A percentile compares a stretch with the other conserved stretches of the same genome.
Conservation (phyloP, 1,284 basidiomycete species). For the Sporisorium reilianum region DNA sequence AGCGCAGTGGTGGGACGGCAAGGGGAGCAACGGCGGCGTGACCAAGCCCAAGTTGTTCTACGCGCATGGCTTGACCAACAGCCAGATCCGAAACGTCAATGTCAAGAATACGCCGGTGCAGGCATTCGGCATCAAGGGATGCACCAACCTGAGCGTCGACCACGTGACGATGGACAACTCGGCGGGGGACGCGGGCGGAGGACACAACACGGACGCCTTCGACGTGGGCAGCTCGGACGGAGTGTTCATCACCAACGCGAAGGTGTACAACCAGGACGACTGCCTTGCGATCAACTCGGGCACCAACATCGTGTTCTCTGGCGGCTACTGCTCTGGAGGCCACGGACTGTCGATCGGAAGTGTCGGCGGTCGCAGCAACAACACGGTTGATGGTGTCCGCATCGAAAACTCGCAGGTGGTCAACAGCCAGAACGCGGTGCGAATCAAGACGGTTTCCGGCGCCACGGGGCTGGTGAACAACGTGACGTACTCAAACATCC, state of each 20-base stretch:
- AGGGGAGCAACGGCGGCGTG: constrained; percentile 37
- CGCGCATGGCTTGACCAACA: constrained; percentile 22
- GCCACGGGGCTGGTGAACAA: constrained; percentile 36
- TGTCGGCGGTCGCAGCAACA: constrained; percentile 37
- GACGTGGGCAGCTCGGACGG: constrained; percentile 31
- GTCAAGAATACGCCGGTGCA: constrained; percentile 48
- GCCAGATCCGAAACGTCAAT: constrained; percentile 18
- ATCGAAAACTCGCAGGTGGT: constrained; percentile 26
- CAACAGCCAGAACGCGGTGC: constrained; percentile 27
- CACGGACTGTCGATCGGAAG: constrained; percentile 49
- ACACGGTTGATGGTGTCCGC: constrained; percentile 30
- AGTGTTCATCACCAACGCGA: constrained; percentile 25
- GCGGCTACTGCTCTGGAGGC: constrained; percentile 30
- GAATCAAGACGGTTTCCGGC: constrained; percentile 46
- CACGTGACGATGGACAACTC: constrained; percentile 30
- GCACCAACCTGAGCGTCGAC: constrained; percentile 20
- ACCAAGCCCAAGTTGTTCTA: constrained; percentile 42
- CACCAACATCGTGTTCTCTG: constrained; percentile 24
- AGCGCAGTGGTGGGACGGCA: constrained; percentile 35
- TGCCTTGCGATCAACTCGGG: constrained; percentile 47
- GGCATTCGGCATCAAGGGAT: constrained; percentile 36
- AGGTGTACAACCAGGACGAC: constrained; percentile 41
- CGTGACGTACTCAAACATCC: constrained; percentile 34
- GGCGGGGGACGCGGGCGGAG: constrained; percentile 15
- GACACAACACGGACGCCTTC: constrained; percentile 50